Percentiles rank a stretch among this genome's conserved stretches.
Evolutionary conservation across 352 stramenopile species (phyloP).

Genomic region (Phytophthora syringae): DNA sequence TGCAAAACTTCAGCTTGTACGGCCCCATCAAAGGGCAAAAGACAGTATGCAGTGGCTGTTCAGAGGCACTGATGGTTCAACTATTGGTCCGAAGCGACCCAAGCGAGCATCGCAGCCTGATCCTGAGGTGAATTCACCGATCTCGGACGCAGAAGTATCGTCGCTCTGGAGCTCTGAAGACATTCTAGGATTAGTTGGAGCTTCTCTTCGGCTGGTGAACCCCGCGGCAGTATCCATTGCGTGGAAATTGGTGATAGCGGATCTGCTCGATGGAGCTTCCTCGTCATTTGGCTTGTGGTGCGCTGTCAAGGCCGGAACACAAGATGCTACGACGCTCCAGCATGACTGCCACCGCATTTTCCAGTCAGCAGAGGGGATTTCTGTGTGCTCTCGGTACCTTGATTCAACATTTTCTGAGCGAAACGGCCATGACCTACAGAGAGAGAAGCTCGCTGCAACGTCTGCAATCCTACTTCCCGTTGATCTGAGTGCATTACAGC

Average conservation of each 20-base stretch:
- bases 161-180: constrained; percentile 46
- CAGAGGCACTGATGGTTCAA: constrained; percentile 12
- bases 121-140: constrained; percentile 7
- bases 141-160: constrained; percentile 24
- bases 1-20: constrained; percentile 37
- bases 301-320: constrained; percentile 59
- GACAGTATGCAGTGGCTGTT: constrained; percentile 60
- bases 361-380: constrained; percentile 34
- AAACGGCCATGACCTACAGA: constrained; percentile 25
- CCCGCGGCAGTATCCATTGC: constrained; percentile 24
- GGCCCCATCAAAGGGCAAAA: constrained; percentile 50
- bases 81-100: constrained; percentile 36
- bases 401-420: constrained; percentile 39
- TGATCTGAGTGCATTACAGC: constrained; percentile 51
- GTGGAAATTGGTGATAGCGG: constrained; percentile 83
- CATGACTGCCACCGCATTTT: constrained; percentile 36
- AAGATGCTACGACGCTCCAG: constrained; percentile 31
- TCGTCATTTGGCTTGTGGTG: constrained; percentile 82
- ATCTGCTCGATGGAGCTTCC: constrained; percentile 58
- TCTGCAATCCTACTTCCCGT: constrained; percentile 67
- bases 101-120: constrained; percentile 25
- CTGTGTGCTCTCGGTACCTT: constrained; percentile 71
- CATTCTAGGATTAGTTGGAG: constrained; percentile 37
- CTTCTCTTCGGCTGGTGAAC: constrained; percentile 33
- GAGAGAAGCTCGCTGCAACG: constrained; percentile 48